Evolutionary conservation across 208 protist species (phyloP), one percentile per base, ranked within the genome.

Genomic region (Acanthamoeba lenticulata): DNA sequence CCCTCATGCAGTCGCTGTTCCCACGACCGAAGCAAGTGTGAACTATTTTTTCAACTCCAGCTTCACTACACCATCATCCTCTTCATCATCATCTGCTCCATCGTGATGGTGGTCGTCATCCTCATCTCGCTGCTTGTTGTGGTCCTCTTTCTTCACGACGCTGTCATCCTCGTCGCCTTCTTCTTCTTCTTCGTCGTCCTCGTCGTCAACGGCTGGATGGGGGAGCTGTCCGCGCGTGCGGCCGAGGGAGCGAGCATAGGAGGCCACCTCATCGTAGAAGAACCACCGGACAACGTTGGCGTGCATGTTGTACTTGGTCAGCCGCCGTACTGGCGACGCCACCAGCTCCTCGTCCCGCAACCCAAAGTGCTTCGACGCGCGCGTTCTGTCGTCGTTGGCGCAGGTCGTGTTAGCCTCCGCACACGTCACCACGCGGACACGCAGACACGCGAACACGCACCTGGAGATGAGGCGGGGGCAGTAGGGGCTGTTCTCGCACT

Each of bases 221-320:
- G n/a, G n/a, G n/a, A n/a, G n/a, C n/a, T n/a, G n/a, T 49, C 9
- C 45, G 45, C 45, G 57, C 57, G 1, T n/a, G 17, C 57, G 57
- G 27, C 5, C 2, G 57, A 65, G 57, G 27, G 67, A 77, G 32
- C 21, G 36, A 34, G 67, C 67, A 34, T 44, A 77, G 38, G 67
- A 38, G 67, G 67, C 67, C 67, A 47, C 69, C 69, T 79, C 69
- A 36, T 79, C 40, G 1, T 29, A 4, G 36, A 79, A 44, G 69
- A 47, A 79, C 69, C 69, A 79, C 11, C 69, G 69, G 34, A 79
- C 69, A 5, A 79, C 36, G 1, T 17, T 0, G 32, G 36, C 69
- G 69, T 79, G 69, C 36, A 79, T 79, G 69, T 79, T 79, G 69
- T 47, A 47, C 69, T 79, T 79, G 32, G 69, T 79, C 69, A 79